Evolutionary conservation across 352 stramenopile species (phyloP).

Genomic region (Pythium aquatile): DNA sequence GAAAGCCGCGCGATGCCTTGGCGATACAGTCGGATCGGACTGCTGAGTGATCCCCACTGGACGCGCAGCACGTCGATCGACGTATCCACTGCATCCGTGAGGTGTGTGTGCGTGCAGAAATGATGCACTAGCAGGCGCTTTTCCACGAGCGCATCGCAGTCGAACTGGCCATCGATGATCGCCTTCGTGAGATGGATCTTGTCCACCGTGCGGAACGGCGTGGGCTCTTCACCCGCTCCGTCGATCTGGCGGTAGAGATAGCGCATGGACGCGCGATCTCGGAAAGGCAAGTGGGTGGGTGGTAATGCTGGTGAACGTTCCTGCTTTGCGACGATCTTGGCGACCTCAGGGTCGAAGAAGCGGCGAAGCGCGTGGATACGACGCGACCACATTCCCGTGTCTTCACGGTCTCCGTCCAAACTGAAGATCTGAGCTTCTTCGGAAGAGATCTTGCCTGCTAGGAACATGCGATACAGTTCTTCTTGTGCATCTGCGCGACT

Average conservation of each 20-base stretch:
- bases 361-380: constrained; percentile 54
- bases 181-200: constrained; percentile 77
- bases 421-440: constrained; percentile 69
- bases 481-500: constrained; percentile 46
- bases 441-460: constrained; percentile 52
- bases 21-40: constrained; percentile 27
- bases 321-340: constrained; percentile 20
- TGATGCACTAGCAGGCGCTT: constrained; percentile 50
- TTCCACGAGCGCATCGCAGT: constrained; percentile 64
- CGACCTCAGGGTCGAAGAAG: constrained; percentile 32
- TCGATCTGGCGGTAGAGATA: constrained; percentile 78
- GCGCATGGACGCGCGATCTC: constrained; percentile 43
- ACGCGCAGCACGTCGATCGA: constrained; percentile 55
- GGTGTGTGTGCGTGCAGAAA: constrained; percentile 54
- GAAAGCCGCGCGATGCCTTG: constrained; percentile 16
- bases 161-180: constrained; percentile 67
- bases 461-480: constrained; percentile 69
- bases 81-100: constrained; percentile 63
- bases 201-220: constrained; percentile 72
- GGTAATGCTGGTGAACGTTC: neutral
- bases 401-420: constrained; percentile 35
- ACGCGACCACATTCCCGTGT: constrained; percentile 61
- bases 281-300: constrained; percentile 47
- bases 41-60: constrained; percentile 48
- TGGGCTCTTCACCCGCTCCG: constrained; percentile 29